Percentiles rank a stretch among this genome's conserved stretches.
These are phyloP conservation scores for Domatiomyces catenatus DNA, from an alignment of 2,329 filamentous ascomycete genomes.

Conservation along the genomic window DNA sequence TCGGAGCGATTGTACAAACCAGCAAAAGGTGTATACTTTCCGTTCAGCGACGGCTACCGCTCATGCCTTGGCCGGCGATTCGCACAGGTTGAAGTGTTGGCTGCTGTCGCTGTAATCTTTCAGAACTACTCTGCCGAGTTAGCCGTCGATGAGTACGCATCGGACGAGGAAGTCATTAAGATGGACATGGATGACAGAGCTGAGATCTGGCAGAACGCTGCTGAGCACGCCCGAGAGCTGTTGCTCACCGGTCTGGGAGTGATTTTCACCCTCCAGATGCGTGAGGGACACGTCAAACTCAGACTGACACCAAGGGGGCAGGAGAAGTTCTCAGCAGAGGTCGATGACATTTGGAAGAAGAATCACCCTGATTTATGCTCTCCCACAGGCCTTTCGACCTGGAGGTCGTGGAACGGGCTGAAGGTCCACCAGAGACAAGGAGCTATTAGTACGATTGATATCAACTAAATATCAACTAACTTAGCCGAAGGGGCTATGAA, in stretches of 20 bases:
- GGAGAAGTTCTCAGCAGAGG: conserved; percentile 44
- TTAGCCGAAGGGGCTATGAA: not conserved
- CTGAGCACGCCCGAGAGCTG: conserved; percentile 37
- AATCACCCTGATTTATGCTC: conserved; percentile 14
- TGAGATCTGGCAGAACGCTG: conserved; percentile 46
- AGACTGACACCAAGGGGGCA: conserved; percentile 52
- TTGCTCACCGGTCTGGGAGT: conserved; percentile 41
- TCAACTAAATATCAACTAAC: too few relatives aligned
- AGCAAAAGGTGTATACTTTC: conserved; percentile 37
- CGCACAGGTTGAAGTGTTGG: conserved; percentile 42
- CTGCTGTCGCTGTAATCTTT: conserved; percentile 38
- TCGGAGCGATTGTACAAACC: conserved; percentile 47
- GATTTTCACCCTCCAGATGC: conserved; percentile 59
- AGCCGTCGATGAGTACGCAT: conserved; percentile 46
- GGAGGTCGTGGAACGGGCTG: conserved; percentile 2
- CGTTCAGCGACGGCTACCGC: conserved; percentile 41
- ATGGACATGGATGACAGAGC: conserved; percentile 36
- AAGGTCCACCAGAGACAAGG: not conserved
- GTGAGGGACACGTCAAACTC: conserved; percentile 45
- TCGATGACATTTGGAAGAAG: conserved; percentile 18
- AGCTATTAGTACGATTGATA: not conserved
- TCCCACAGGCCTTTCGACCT: conserved; percentile 1
- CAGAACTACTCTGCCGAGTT: conserved; percentile 52
- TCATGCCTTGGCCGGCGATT: conserved; percentile 42
- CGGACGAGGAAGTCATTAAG: conserved; percentile 36